These are phyloP conservation scores for Tubosaeta sp. DNA, from an alignment of 768 basidiomycete species.

Conservation along the genomic window DNA sequence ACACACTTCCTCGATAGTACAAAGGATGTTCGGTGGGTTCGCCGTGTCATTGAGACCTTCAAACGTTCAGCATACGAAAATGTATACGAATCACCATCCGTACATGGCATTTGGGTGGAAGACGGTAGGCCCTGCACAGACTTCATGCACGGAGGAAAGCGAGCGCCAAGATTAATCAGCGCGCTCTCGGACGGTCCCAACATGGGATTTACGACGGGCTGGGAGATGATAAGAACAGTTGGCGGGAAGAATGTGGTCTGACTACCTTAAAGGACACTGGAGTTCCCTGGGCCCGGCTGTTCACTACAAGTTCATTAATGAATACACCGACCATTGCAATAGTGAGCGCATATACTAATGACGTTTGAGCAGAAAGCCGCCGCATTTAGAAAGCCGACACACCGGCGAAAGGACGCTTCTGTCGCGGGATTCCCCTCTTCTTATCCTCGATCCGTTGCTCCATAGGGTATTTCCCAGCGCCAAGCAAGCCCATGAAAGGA, in stretches of 20 bases:
- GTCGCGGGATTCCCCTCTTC: constrained; percentile 78
- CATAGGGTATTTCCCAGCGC: constrained; percentile 51
- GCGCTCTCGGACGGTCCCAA: constrained; percentile 84
- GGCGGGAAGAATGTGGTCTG: not conserved
- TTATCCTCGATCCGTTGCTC: constrained; percentile 87
- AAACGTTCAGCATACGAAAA: constrained; percentile 5
- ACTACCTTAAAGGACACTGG: constrained; percentile 79
- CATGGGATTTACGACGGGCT: constrained; percentile 87
- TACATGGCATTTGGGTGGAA: constrained; percentile 57
- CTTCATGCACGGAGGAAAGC: constrained; percentile 94
- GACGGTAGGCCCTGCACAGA: constrained; percentile 51
- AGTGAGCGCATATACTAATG: constrained; percentile 59
- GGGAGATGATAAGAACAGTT: constrained; percentile 8
- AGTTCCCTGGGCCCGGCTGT: constrained; percentile 70
- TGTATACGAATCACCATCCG: constrained; percentile 19
- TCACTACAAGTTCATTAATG: constrained; percentile 82
- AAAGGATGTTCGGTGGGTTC: constrained; percentile 66
- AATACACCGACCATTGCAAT: constrained; percentile 67
- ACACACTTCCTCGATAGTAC: constrained; percentile 79
- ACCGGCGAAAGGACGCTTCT: constrained; percentile 78
- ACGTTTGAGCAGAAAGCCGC: not conserved
- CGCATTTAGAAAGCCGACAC: constrained; percentile 18
- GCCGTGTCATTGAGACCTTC: constrained; percentile 80
- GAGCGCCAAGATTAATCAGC: constrained; percentile 83
- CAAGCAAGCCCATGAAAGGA: constrained; percentile 41